phyloP scores from a whole-genome alignment of 495 filamentous ascomycete genomes.

The Aspergillus conjunctus region DNA sequence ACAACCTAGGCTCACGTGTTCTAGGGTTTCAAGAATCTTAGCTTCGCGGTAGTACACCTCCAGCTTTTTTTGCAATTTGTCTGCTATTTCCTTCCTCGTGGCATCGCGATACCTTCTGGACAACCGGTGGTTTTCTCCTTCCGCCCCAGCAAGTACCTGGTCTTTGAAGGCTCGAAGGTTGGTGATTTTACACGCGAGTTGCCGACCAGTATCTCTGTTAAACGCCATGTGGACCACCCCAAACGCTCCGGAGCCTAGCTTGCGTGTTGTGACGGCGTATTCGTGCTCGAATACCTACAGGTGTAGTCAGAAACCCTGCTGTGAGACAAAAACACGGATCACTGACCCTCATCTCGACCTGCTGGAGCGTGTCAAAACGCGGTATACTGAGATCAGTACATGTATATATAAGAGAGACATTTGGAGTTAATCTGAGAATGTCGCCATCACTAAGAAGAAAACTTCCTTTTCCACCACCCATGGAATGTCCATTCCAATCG shows the following conservation, averaged over 20 bases:
- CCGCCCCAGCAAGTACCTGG: conserved; percentile 7
- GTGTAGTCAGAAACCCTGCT: not conserved
- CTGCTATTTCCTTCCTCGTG: not conserved
- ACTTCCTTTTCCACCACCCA: conserved; percentile 43
- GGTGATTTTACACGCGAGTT: conserved; percentile 58
- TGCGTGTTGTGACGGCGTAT: conserved; percentile 52
- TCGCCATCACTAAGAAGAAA: conserved; percentile 60
- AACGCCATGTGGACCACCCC: conserved; percentile 54
- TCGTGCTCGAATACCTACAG: conserved; percentile 47
- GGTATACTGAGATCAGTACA: conserved; percentile 10
- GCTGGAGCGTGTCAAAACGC: conserved; percentile 28
- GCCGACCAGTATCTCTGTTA: conserved; percentile 34
- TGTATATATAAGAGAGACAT: conserved; percentile 29
- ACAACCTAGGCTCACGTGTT: conserved; percentile 54
- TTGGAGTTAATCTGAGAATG: conserved; percentile 36
- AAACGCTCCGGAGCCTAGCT: conserved; percentile 51
- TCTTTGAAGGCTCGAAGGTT: conserved; percentile 31
- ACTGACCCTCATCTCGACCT: conserved; percentile 35
- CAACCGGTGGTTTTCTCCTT: conserved; percentile 9
- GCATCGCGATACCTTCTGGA: not conserved
- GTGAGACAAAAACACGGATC: not conserved
- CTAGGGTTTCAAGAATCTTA: conserved; percentile 56
- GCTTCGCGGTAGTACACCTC: conserved; percentile 48
- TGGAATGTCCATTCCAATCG: conserved; percentile 49
- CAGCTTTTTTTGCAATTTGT: conserved; percentile 20